phyloP scores from a whole-genome alignment of 805 yeast genomes.

The Cyberlindnera misumaiensis region DNA sequence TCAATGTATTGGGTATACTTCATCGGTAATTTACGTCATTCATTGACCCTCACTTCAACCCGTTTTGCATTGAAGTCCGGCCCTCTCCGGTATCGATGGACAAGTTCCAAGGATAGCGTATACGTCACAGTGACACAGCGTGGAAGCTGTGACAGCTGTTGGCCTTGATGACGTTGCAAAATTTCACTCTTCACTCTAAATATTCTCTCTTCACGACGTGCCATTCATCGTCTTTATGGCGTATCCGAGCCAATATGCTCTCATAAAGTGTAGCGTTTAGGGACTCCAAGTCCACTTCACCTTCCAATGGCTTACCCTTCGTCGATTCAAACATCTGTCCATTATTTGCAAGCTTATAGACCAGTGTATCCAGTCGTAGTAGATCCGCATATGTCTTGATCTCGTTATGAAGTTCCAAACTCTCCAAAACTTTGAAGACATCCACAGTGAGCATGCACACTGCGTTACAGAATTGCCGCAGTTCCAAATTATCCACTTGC shows the following conservation, averaged over 20 bases:
- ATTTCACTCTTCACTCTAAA: conserved; percentile 2
- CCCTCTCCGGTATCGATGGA: too few species aligned
- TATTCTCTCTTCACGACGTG: conserved; percentile 18
- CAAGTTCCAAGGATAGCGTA: too few species aligned
- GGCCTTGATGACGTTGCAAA: too few species aligned
- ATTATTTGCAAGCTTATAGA: conserved; percentile 19
- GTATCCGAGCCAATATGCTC: conserved; percentile 3
- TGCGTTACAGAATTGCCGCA: conserved; percentile 8
- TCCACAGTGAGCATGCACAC: conserved; percentile 13
- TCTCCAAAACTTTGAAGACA: conserved; percentile 7
- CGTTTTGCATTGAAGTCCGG: too few species aligned
- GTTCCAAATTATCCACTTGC: conserved; percentile 13
- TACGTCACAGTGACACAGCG: not conserved
- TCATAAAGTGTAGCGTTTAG: not conserved
- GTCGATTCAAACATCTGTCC: conserved; percentile 6
- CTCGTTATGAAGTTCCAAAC: conserved; percentile 10
- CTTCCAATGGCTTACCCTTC: not conserved
- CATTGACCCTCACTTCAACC: too few species aligned
- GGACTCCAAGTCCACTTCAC: not conserved
- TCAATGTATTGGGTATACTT: too few species aligned
- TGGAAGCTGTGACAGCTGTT: too few species aligned
- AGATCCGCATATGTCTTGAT: conserved; percentile 8
- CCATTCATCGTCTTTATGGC: conserved; percentile 21
- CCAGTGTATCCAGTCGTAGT: conserved; percentile 16
- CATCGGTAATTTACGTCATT: too few species aligned